Conservation (phyloP, 2,329 filamentous ascomycete genomes). For the Lasiodiplodia sp. region DNA sequence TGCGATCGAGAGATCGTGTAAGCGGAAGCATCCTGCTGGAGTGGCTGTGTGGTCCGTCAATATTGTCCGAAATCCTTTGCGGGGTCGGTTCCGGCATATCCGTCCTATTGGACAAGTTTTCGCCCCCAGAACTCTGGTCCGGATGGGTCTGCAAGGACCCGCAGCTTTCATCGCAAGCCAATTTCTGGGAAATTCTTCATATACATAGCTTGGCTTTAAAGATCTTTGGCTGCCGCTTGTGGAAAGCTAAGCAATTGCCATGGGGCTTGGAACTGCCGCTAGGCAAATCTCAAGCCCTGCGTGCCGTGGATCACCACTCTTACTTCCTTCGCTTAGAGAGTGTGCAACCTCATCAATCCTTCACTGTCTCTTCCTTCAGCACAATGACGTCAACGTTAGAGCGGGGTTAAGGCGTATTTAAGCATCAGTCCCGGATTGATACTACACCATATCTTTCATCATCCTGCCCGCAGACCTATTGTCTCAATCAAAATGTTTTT, state of each 20-base stretch:
- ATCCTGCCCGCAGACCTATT: background rate
- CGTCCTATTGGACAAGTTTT: constrained; percentile 1
- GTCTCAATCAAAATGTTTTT: background rate
- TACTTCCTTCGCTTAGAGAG: background rate
- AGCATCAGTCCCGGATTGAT: background rate
- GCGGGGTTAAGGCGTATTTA: constrained; percentile 1
- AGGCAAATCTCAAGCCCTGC: background rate
- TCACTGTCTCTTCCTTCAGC: constrained; percentile 8
- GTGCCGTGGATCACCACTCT: background rate
- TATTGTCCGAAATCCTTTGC: constrained; percentile 1
- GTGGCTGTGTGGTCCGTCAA: background rate
- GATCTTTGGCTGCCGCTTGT: background rate
- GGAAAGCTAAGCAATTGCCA: background rate
- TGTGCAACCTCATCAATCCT: constrained; percentile 4
- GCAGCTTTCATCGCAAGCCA: background rate
- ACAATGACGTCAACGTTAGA: constrained; percentile 8
- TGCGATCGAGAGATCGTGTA: background rate
- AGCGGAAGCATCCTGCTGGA: background rate
- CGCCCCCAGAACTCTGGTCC: background rate
- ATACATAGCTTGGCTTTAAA: background rate
- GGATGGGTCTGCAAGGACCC: background rate
- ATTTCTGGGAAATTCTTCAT: background rate
- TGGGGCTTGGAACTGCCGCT: background rate
- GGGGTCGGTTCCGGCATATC: background rate
- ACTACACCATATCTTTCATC: background rate